A percentile compares a stretch with the other conserved stretches of the same genome.
Evolutionary conservation across 495 filamentous ascomycete species (phyloP).

Genomic region (Cairneyella variabilis): DNA sequence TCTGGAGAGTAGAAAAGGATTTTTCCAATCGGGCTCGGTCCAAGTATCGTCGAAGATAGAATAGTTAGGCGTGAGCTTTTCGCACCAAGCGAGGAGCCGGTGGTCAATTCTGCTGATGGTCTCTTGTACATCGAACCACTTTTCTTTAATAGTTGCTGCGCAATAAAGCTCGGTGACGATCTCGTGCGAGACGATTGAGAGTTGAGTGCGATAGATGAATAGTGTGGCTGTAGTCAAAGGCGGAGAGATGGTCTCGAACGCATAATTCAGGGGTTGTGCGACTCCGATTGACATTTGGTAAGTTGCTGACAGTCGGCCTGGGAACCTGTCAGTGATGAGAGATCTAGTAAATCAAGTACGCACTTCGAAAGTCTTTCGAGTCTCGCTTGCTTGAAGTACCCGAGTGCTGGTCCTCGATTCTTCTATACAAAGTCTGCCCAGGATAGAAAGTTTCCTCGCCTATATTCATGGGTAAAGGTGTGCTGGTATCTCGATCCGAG

Average conservation of each 20-base stretch:
- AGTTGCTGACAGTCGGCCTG: conserved; percentile 1
- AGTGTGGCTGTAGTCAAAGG: conserved; percentile 36
- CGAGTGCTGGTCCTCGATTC: background rate
- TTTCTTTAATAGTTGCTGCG: conserved; percentile 45
- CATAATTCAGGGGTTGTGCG: conserved; percentile 1
- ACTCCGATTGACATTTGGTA: conserved; percentile 3
- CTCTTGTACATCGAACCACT: conserved; percentile 58
- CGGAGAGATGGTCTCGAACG: conserved; percentile 1
- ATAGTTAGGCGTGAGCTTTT: conserved; percentile 45
- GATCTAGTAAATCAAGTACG: background rate
- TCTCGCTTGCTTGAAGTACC: background rate
- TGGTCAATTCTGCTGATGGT: conserved; percentile 48
- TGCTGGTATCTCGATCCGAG: conserved; percentile 48
- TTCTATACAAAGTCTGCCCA: conserved; percentile 19
- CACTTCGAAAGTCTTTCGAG: conserved; percentile 6
- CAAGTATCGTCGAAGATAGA: conserved; percentile 35
- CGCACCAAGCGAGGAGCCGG: conserved; percentile 51
- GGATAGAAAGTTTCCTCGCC: conserved; percentile 44
- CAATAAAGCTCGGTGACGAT: conserved; percentile 57
- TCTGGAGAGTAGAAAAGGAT: background rate
- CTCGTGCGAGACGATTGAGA: conserved; percentile 50
- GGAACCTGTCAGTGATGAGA: background rate
- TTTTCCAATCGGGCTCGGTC: conserved; percentile 28
- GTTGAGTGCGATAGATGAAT: conserved; percentile 46
- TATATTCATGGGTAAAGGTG: conserved; percentile 51